phyloP scores from a whole-genome alignment of 495 filamentous ascomycete genomes.

The Hyaloscypha variabilis region DNA sequence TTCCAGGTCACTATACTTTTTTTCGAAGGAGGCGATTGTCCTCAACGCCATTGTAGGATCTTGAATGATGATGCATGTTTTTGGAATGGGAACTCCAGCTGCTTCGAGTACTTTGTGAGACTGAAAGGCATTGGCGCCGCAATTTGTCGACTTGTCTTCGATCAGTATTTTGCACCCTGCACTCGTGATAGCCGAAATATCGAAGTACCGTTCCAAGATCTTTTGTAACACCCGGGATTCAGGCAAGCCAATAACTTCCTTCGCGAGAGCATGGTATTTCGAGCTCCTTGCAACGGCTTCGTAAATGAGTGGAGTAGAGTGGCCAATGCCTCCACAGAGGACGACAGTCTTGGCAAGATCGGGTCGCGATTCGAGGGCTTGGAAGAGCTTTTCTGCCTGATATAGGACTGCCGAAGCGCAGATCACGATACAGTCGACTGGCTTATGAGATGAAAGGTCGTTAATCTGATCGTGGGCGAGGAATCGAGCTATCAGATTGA shows the following conservation, averaged over 20 bases:
- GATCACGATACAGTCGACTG: slow-evolving; percentile 36
- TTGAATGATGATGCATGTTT: slow-evolving; percentile 36
- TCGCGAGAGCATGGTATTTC: slow-evolving; percentile 26
- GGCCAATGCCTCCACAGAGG: slow-evolving; percentile 43
- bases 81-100: slow-evolving; percentile 22
- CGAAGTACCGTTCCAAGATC: slow-evolving; percentile 34
- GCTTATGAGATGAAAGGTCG: neutral
- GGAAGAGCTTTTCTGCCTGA: slow-evolving; percentile 27
- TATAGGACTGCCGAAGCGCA: slow-evolving; percentile 35
- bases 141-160: slow-evolving; percentile 42
- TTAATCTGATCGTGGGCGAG: slow-evolving; percentile 31
- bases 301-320: slow-evolving; percentile 41
- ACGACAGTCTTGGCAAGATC: slow-evolving; percentile 36
- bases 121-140: slow-evolving; percentile 38
- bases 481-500: slow-evolving; percentile 34
- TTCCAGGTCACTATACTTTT: slow-evolving; percentile 29
- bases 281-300: slow-evolving; percentile 34
- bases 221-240: slow-evolving; percentile 38
- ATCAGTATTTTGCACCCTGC: slow-evolving; percentile 35
- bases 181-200: slow-evolving; percentile 23
- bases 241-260: slow-evolving; percentile 31
- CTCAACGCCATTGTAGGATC: slow-evolving; percentile 43
- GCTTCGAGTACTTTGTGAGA: slow-evolving; percentile 34
- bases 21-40: slow-evolving; percentile 40
- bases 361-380: slow-evolving; percentile 24